Evolutionary conservation across 2,329 filamentous ascomycete genomes (phyloP).

Genomic region (Colletotrichum sp.): DNA sequence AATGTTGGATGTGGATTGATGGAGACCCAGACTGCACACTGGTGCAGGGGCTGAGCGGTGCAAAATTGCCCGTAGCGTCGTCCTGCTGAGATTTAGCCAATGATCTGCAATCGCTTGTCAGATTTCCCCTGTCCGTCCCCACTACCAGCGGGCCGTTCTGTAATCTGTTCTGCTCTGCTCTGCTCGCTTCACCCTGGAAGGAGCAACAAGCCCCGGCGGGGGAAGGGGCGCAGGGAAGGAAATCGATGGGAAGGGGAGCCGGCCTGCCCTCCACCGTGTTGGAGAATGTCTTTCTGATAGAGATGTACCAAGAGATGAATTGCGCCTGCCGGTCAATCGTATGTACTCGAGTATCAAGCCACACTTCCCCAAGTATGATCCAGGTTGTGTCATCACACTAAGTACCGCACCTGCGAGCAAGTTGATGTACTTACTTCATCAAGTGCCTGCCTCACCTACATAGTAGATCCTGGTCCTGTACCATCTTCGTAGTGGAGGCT

Average conservation of each 20-base stretch:
- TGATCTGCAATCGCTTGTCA: neutral
- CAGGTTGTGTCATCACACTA: too few relatives aligned
- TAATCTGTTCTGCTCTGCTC: too few relatives aligned
- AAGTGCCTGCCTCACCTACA: too few relatives aligned
- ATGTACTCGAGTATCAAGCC: too few relatives aligned
- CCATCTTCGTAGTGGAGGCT: too few relatives aligned
- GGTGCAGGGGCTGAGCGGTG: neutral
- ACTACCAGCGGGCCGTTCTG: neutral
- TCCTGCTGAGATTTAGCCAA: neutral
- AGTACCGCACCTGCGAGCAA: too few relatives aligned
- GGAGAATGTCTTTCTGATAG: too few relatives aligned
- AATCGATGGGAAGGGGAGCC: neutral
- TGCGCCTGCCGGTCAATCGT: too few relatives aligned
- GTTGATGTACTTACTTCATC: too few relatives aligned
- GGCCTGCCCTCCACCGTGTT: neutral
- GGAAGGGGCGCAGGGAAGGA: neutral
- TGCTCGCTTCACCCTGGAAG: neutral
- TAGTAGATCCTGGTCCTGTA: too few relatives aligned
- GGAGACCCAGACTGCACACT: neutral
- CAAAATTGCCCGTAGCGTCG: slow-evolving; percentile 13
- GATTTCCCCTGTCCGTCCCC: neutral
- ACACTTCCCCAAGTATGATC: too few relatives aligned
- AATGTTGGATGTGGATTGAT: neutral
- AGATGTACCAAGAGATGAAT: too few relatives aligned
- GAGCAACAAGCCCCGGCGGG: slow-evolving; percentile 7